Conservation (phyloP, 2,329 filamentous ascomycete genomes). For the Fusarium sp. region DNA sequence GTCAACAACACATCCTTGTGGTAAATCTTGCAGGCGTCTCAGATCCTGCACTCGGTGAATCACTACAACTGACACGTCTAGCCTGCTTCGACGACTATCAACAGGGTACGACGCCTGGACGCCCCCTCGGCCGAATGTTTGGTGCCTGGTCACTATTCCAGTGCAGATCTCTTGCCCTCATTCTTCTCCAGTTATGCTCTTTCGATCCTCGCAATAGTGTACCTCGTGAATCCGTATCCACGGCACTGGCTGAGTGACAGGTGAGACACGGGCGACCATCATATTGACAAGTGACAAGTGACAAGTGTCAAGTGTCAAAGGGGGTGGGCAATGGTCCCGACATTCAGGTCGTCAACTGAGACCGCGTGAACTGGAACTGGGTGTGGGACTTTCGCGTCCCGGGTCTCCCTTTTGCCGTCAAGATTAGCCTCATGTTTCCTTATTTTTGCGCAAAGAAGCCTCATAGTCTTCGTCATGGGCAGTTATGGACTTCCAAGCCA, state of each 20-base stretch:
- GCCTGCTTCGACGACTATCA: constrained; percentile 11
- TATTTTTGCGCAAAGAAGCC: constrained; percentile 1
- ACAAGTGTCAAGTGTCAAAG: constrained; percentile 18
- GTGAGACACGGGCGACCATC: constrained; percentile 30
- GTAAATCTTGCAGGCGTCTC: constrained; percentile 39
- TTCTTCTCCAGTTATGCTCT: constrained; percentile 12
- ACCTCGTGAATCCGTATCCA: constrained; percentile 28
- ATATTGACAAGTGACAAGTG: constrained; percentile 26
- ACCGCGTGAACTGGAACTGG: constrained; percentile 30
- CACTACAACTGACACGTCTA: constrained; percentile 28
- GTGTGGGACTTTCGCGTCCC: constrained; percentile 4
- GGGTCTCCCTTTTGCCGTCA: constrained; percentile 30
- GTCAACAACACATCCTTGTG: constrained; percentile 23
- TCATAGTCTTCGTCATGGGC: constrained; percentile 10
- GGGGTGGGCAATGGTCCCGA: constrained; percentile 31
- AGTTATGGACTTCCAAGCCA: constrained; percentile 11
- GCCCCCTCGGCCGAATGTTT: constrained; percentile 22
- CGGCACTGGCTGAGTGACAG: constrained; percentile 41
- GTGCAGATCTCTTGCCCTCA: constrained; percentile 36
- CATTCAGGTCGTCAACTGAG: constrained; percentile 42
- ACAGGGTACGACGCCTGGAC: constrained; percentile 26
- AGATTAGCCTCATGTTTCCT: constrained; percentile 24
- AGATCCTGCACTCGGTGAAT: constrained; percentile 45
- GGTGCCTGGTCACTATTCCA: constrained; percentile 17
- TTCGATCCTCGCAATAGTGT: not conserved